Evolutionary conservation across 139 green algal genomes (phyloP), one percentile per base, ranked within the genome.

Genomic region (Chlamydomonas incerta): DNA sequence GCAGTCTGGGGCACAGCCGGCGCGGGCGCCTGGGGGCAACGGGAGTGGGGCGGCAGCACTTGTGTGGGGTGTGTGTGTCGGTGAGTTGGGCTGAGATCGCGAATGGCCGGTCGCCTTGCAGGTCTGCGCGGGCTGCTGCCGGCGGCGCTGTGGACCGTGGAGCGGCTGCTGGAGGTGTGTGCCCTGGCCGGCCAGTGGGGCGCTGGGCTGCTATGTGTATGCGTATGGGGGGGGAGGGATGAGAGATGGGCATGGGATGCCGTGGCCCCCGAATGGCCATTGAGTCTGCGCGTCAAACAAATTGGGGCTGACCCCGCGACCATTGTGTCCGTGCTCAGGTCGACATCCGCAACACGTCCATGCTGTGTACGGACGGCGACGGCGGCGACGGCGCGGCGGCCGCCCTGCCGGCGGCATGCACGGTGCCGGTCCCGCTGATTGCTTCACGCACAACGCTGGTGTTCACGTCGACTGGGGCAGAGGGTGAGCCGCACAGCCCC

Each of bases 281-380:
- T n/a, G 20, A 1, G 24, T 11, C 24, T 5, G 60, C 1, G 60
- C 17, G 41, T 50, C 60, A 23, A n/a, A 62, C 20, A 18, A 23
- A 28, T 72, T 31, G 33, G 29, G 17, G 2, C 6, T 31, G 63
- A 68, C 60, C 17, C 23, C 63, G 28, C 15, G 17, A 1, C 63
- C 4, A 1, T 34, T 17, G 17, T 69, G 28, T 23, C 13, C 63
- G 13, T 34, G 20, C 63, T 15, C 28, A 81, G 74, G 20, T 81
- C 0, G 74, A 81, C 52, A 33, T 81, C 31, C 74, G 74, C 18
- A 81, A 81, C 74, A 81, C 74, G 3, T 81, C 74, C 18, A n/a
- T 81, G 31, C 23, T n/a, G 8, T 81, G 74, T 50, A 5, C 28
- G 8, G 37, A 26, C 34, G 41, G 18, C 17, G 21, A 18, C 52